phyloP scores from a whole-genome alignment of 768 basidiomycete genomes.

The Hortiboletus campestris region DNA sequence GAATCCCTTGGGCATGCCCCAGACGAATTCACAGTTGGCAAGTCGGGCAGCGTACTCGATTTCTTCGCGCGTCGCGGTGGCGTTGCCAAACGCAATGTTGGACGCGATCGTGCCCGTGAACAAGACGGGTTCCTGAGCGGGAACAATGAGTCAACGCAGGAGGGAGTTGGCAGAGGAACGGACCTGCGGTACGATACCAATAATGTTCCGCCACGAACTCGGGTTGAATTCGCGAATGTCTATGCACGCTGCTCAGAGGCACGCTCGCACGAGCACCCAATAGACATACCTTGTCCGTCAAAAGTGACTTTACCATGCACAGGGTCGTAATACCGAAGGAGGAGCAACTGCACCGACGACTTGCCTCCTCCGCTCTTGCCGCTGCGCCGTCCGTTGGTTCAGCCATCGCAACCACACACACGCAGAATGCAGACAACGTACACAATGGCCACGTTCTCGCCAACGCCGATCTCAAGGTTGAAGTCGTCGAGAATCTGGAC shows the following conservation, averaged over 20 bases:
- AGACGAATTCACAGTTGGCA: constrained; percentile 95
- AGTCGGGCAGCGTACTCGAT: constrained; percentile 86
- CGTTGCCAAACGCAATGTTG: constrained; percentile 89
- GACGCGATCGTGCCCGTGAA: constrained; percentile 93
- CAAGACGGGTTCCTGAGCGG: constrained; percentile 67
- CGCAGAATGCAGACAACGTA: constrained; percentile 40
- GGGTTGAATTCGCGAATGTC: constrained; percentile 87
- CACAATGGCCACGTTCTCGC: constrained; percentile 91
- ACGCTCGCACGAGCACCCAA: neutral
- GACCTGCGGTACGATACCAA: constrained; percentile 91
- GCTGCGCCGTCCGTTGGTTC: constrained; percentile 35
- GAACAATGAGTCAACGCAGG: neutral
- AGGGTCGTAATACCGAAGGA: constrained; percentile 89
- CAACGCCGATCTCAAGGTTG: constrained; percentile 74
- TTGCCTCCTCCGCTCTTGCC: constrained; percentile 95
- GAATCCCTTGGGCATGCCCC: constrained; percentile 91
- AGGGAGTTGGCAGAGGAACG: neutral
- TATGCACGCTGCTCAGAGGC: constrained; percentile 15
- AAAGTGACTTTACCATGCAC: constrained; percentile 78
- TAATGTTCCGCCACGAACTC: constrained; percentile 82
- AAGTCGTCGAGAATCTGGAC: constrained; percentile 82
- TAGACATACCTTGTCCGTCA: constrained; percentile 70
- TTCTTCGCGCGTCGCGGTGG: constrained; percentile 70
- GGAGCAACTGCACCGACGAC: constrained; percentile 84
- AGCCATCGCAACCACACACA: neutral